Conservation (phyloP, 768 basidiomycete genomes). For the Cubamyces lactineus region DNA sequence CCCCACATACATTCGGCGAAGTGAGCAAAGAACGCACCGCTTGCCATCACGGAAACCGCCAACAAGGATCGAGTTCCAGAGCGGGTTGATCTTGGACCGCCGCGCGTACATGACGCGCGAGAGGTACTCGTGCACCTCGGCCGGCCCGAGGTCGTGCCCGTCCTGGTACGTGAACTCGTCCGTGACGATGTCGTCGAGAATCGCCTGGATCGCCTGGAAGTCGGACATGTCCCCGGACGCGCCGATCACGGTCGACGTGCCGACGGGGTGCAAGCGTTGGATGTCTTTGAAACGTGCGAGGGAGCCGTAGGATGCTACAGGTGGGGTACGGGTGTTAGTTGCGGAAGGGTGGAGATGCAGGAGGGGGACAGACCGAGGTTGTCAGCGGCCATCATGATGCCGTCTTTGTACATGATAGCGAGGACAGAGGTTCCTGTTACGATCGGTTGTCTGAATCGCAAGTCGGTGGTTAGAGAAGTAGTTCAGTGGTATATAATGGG, state of each 20-base stretch:
- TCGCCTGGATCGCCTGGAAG: constrained; percentile 87
- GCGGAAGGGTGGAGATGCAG: background rate
- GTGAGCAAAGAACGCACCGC: constrained; percentile 54
- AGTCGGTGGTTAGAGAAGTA: no score
- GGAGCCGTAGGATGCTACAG: constrained; percentile 90
- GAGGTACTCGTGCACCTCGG: constrained; percentile 92
- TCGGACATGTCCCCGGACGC: constrained; percentile 98
- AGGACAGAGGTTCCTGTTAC: constrained; percentile 97
- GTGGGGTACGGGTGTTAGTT: background rate
- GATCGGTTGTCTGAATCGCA: constrained; percentile 72
- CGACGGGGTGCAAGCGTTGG: constrained; percentile 84
- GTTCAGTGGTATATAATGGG: background rate
- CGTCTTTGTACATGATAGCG: constrained; percentile 93
- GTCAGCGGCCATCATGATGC: constrained; percentile 98
- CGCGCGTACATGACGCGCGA: constrained; percentile 89
- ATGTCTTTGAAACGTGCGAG: constrained; percentile 96
- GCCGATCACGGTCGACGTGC: constrained; percentile 83
- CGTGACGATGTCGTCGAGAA: constrained; percentile 76
- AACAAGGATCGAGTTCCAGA: constrained; percentile 95
- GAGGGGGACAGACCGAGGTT: constrained; percentile 71
- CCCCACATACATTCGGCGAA: no score
- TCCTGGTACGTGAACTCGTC: constrained; percentile 84
- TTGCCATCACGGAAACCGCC: constrained; percentile 89
- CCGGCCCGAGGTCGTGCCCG: constrained; percentile 80
- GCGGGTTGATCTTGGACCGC: constrained; percentile 85